Conservation (phyloP, 345 rosid genomes). For the Syzygium aqueum region DNA sequence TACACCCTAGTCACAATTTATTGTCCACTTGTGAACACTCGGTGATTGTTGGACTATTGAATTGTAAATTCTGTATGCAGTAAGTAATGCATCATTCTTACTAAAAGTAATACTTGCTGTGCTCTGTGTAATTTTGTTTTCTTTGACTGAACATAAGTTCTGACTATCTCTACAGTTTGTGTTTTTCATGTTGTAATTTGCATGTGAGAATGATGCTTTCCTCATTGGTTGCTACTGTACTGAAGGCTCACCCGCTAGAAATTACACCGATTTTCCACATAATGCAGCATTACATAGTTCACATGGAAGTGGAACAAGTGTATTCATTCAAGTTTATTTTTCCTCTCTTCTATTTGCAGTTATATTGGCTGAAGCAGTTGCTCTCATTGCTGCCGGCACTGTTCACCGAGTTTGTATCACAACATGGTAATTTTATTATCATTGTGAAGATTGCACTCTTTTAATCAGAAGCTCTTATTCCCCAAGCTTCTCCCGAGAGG, state of each 20-base stretch:
- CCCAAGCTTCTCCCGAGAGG: neutral
- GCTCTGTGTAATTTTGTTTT: neutral
- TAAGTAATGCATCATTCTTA: neutral
- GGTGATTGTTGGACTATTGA: neutral
- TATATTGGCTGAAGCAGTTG: constrained; percentile 55
- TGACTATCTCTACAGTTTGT: neutral
- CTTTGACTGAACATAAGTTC: neutral
- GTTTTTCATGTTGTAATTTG: neutral
- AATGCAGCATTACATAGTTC: neutral
- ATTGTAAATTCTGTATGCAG: neutral
- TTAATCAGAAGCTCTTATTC: neutral
- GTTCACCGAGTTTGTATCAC: constrained; percentile 90
- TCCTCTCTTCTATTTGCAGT: constrained; percentile 28
- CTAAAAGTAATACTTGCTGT: neutral
- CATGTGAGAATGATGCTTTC: neutral
- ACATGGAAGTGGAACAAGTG: neutral
- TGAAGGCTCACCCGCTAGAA: neutral
- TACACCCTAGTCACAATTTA: neutral
- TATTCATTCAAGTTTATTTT: neutral
- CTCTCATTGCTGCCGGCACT: constrained; percentile 72
- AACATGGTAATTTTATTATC: constrained; percentile 49
- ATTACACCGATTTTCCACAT: neutral
- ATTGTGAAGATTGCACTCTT: neutral
- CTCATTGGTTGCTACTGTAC: neutral
- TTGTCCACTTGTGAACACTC: neutral